Conservation (phyloP, 768 basidiomycete species). For the Serendipita sp. region DNA sequence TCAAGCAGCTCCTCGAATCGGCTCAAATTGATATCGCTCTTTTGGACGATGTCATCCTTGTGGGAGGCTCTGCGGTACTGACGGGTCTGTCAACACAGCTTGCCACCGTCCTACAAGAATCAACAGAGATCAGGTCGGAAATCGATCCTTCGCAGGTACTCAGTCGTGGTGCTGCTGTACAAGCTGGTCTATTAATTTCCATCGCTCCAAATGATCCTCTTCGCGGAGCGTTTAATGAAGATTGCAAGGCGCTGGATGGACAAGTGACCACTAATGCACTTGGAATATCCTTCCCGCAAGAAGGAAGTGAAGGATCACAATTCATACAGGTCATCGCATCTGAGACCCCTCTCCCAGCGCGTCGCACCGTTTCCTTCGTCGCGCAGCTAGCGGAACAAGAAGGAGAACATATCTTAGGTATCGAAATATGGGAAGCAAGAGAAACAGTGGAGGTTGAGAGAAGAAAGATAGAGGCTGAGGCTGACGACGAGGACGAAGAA, state of each 20-base stretch:
- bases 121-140: constrained; percentile 46
- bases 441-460: constrained; percentile 53
- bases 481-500: constrained; percentile 27
- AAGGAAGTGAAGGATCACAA: constrained; percentile 37
- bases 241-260: constrained; percentile 27
- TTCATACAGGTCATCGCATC: constrained; percentile 37
- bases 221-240: constrained; percentile 33
- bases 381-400: constrained; percentile 28
- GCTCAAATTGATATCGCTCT: constrained; percentile 46
- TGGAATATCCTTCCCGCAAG: constrained; percentile 41
- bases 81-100: constrained; percentile 57
- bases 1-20: constrained; percentile 35
- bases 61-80: constrained; percentile 58
- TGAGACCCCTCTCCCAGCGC: constrained; percentile 56
- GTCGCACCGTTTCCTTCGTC: constrained; percentile 44
- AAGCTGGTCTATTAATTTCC: constrained; percentile 45
- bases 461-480: constrained; percentile 32
- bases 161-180: constrained; percentile 60
- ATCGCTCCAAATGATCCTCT: constrained; percentile 30
- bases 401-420: constrained; percentile 30
- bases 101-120: constrained; percentile 34
- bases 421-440: constrained; percentile 66
- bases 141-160: constrained; percentile 65
- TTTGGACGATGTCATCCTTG: constrained; percentile 66
- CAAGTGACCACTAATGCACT: constrained; percentile 47